phyloP scores from a whole-genome alignment of 2,329 filamentous ascomycete genomes.

The Rhinocladiella mackenziei region DNA sequence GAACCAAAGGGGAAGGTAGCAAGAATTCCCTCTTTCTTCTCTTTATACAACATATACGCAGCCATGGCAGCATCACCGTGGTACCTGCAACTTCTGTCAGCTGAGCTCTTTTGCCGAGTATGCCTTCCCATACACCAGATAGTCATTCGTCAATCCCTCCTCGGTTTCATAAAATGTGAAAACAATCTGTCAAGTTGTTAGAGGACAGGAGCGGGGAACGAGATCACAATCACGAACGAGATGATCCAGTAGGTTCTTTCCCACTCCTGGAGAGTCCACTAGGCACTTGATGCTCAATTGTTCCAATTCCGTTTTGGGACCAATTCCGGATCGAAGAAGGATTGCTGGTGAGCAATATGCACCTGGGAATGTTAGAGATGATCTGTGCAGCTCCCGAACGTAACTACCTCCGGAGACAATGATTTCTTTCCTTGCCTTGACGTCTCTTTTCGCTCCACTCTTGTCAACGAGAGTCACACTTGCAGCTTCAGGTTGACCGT shows the following conservation, averaged over 20 bases:
- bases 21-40: conserved; percentile 55
- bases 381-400: no score
- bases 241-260: conserved; percentile 53
- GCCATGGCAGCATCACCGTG: conserved; percentile 51
- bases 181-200: conserved; percentile 39
- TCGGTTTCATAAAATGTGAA: conserved; percentile 61
- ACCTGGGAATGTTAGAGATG: conserved; percentile 33
- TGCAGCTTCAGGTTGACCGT: conserved; percentile 20
- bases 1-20: conserved; percentile 61
- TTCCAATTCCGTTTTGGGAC: conserved; percentile 43
- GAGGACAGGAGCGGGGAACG: conserved; percentile 26
- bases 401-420: conserved; percentile 36
- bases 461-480: conserved; percentile 45
- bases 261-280: conserved; percentile 50
- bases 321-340: conserved; percentile 53
- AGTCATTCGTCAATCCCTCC: conserved; percentile 53
- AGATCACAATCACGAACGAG: conserved; percentile 36
- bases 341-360: conserved; percentile 51
- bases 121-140: conserved; percentile 39
- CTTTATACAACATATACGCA: conserved; percentile 54
- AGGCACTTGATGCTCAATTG: conserved; percentile 43
- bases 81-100: conserved; percentile 35
- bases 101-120: not conserved
- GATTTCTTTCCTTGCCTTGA: conserved; percentile 44
- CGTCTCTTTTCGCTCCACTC: conserved; percentile 37